Conservation (phyloP, 140 eudicot species). For the Flaveria floridana region DNA sequence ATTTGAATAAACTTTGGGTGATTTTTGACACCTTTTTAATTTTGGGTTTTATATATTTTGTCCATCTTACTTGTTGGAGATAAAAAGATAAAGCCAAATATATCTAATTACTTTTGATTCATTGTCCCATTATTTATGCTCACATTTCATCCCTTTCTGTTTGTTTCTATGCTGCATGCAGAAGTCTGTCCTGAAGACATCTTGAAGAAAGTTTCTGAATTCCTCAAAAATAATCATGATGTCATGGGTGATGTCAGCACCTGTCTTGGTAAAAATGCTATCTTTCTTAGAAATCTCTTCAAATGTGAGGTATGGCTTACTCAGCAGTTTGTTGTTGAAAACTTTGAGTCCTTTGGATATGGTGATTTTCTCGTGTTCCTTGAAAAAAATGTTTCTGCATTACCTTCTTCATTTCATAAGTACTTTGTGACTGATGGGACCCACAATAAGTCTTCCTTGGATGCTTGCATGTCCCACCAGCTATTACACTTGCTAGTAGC, state of each 20-base stretch:
- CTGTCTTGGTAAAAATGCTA: constrained; percentile 40
- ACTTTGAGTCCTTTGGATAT: constrained; percentile 68
- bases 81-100: not conserved
- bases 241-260: constrained; percentile 25
- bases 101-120: constrained; percentile 6
- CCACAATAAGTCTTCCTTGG: constrained; percentile 46
- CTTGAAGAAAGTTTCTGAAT: constrained; percentile 46
- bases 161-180: constrained; percentile 29
- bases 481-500: constrained; percentile 56
- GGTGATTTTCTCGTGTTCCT: constrained; percentile 68
- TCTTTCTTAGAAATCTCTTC: constrained; percentile 49
- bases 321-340: constrained; percentile 57
- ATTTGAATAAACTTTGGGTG: not conserved
- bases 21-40: not conserved
- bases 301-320: constrained; percentile 69
- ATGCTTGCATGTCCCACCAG: constrained; percentile 60
- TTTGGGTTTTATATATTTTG: not conserved
- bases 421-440: constrained; percentile 36
- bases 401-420: constrained; percentile 52
- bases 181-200: constrained; percentile 65
- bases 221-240: constrained; percentile 45
- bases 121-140: constrained; percentile 7
- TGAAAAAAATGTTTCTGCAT: constrained; percentile 49
- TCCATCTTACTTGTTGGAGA: not conserved
- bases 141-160: not conserved